These are phyloP conservation scores for Fusarium annulatum DNA, from an alignment of 2,329 filamentous ascomycete genomes.

Conservation along the genomic window DNA sequence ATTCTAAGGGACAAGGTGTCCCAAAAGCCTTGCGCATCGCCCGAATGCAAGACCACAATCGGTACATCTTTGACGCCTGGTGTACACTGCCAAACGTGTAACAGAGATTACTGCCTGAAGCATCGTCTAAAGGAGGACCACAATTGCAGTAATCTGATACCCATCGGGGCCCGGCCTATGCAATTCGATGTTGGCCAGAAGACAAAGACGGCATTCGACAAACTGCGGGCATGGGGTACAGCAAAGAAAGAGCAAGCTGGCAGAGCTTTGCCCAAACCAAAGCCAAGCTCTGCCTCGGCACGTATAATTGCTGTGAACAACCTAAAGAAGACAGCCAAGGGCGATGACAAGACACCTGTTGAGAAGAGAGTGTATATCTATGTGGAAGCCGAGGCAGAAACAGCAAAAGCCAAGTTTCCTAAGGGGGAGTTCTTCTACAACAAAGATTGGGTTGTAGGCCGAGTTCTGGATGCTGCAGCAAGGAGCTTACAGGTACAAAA, in stretches of 20 bases:
- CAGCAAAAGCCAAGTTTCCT: constrained; percentile 84
- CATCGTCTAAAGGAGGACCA: constrained; percentile 84
- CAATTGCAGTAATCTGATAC: constrained; percentile 80
- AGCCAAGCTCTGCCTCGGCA: constrained; percentile 71
- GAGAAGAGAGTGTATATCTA: constrained; percentile 92
- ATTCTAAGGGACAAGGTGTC: constrained; percentile 64
- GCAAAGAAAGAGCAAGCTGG: constrained; percentile 75
- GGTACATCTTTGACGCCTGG: constrained; percentile 75
- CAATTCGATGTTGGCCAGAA: constrained; percentile 67
- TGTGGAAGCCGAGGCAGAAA: constrained; percentile 90
- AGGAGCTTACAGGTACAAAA: constrained; percentile 83
- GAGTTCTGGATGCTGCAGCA: constrained; percentile 82
- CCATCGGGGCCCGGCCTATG: constrained; percentile 61
- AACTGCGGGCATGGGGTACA: constrained; percentile 82
- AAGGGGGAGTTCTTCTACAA: constrained; percentile 84
- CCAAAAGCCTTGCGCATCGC: constrained; percentile 75
- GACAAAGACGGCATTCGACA: constrained; percentile 78
- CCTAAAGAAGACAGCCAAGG: constrained; percentile 89
- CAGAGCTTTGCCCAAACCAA: constrained; percentile 69
- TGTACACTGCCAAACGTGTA: constrained; percentile 78
- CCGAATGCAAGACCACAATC: constrained; percentile 75
- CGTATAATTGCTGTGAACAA: constrained; percentile 77
- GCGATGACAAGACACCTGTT: constrained; percentile 80
- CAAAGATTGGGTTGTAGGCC: constrained; percentile 88
- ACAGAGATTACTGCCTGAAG: constrained; percentile 80